Evolutionary conservation across 768 basidiomycete genomes (phyloP).

Genomic region (Baorangia bicolor): DNA sequence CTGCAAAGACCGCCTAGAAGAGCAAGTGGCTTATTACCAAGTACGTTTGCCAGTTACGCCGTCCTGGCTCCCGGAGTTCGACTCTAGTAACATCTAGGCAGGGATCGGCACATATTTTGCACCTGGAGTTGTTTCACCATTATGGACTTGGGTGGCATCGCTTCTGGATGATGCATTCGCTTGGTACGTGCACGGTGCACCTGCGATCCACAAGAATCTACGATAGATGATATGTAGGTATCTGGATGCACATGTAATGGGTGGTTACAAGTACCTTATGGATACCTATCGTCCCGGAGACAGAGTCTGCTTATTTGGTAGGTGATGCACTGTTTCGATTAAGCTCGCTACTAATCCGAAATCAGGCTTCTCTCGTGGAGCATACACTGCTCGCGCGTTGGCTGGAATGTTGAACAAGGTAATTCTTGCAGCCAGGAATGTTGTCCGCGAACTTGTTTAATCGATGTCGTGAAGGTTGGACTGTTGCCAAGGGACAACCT

Average conservation of each 20-base stretch:
- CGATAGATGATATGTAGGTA: slow-evolving; percentile 45
- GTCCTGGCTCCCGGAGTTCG: neutral
- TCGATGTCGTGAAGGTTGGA: slow-evolving; percentile 50
- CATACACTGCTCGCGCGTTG: slow-evolving; percentile 66
- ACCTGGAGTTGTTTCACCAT: slow-evolving; percentile 65
- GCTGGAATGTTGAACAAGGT: slow-evolving; percentile 77
- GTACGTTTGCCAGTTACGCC: slow-evolving; percentile 32
- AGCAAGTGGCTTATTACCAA: slow-evolving; percentile 73
- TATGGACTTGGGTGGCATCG: slow-evolving; percentile 58
- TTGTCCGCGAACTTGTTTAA: slow-evolving; percentile 1
- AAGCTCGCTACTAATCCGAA: slow-evolving; percentile 13
- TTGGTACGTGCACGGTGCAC: slow-evolving; percentile 46
- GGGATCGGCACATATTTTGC: slow-evolving; percentile 52
- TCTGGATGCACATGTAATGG: slow-evolving; percentile 67
- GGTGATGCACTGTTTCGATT: slow-evolving; percentile 1
- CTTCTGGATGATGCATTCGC: slow-evolving; percentile 68
- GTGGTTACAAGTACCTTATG: slow-evolving; percentile 79
- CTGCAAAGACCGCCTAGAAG: slow-evolving; percentile 50
- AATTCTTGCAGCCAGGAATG: neutral
- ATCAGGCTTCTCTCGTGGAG: slow-evolving; percentile 73
- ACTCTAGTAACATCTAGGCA: slow-evolving; percentile 30
- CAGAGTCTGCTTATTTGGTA: slow-evolving; percentile 73
- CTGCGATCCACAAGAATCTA: neutral
- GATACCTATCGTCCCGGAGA: slow-evolving; percentile 72
- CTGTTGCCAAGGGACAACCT: slow-evolving; percentile 66